phyloP scores from a whole-genome alignment of 257 asterid species.

The Cynanchum wilfordii region DNA sequence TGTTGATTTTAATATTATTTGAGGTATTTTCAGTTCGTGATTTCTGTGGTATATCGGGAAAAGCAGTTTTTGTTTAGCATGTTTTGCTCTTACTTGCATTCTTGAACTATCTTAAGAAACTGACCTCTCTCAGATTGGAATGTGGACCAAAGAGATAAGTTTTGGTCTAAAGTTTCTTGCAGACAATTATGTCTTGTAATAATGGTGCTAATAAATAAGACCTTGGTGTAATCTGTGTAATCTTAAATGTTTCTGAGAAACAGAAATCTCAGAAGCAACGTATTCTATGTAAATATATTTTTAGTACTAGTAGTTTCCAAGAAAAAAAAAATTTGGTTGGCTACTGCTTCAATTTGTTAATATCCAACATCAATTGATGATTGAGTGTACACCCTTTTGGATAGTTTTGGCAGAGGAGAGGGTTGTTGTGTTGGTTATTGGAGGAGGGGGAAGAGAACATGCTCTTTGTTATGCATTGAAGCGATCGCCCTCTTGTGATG shows the following conservation, averaged over 20 bases:
- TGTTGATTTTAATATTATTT: background rate
- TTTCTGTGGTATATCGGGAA: background rate
- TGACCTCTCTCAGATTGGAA: background rate
- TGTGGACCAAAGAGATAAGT: background rate
- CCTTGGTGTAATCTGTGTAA: background rate
- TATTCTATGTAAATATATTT: background rate
- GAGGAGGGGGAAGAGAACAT: slow-evolving; percentile 98
- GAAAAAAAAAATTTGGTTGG: background rate
- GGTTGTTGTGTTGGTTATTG: slow-evolving; percentile 80
- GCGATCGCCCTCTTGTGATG: slow-evolving; percentile 77
- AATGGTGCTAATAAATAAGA: too few species aligned
- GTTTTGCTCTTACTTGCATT: background rate
- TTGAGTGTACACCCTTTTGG: background rate
- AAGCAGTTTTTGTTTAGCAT: background rate
- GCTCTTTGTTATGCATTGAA: slow-evolving; percentile 76
- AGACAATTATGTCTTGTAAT: background rate
- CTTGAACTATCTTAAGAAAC: background rate
- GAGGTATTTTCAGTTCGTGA: background rate
- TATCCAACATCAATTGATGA: background rate
- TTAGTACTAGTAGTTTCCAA: background rate
- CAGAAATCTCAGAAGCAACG: background rate
- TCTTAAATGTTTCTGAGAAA: background rate
- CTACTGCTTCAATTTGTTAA: background rate
- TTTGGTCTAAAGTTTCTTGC: background rate
- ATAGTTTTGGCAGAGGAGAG: slow-evolving; percentile 49